Conservation (phyloP, 306 rosid genomes). For the Mimosa bimucronata region DNA sequence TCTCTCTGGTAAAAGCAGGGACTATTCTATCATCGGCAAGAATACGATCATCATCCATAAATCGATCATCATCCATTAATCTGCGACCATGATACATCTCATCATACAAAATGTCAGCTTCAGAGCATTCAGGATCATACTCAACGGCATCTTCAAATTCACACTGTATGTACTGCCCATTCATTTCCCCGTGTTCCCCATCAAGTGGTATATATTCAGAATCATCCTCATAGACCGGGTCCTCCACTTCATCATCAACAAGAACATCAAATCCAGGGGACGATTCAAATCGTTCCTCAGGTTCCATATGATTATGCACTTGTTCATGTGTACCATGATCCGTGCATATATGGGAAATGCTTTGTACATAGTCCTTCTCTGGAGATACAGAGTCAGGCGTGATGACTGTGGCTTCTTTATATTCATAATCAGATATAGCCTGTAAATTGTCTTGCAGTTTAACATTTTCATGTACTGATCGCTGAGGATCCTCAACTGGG, state of each 20-base stretch:
- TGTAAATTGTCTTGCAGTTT: slow-evolving; percentile 37
- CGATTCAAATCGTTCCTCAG: slow-evolving; percentile 77
- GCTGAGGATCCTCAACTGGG: slow-evolving; percentile 35
- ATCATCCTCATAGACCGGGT: neutral
- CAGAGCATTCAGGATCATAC: slow-evolving; percentile 50
- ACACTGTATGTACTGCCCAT: slow-evolving; percentile 45
- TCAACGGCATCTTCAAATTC: slow-evolving; percentile 51
- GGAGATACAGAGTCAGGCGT: neutral
- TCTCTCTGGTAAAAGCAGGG: slow-evolving; percentile 47
- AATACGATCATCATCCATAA: slow-evolving; percentile 7
- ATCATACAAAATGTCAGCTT: slow-evolving; percentile 52
- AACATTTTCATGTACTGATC: slow-evolving; percentile 39
- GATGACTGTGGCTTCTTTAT: slow-evolving; percentile 44
- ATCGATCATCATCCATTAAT: slow-evolving; percentile 36
- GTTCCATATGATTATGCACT: slow-evolving; percentile 49
- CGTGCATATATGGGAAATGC: slow-evolving; percentile 41
- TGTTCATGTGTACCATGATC: slow-evolving; percentile 65
- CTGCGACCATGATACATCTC: slow-evolving; percentile 43
- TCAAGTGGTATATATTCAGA: slow-evolving; percentile 9
- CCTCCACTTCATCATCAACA: slow-evolving; percentile 55
- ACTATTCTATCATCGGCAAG: slow-evolving; percentile 42
- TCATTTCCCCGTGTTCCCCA: slow-evolving; percentile 1
- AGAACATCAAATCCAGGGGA: slow-evolving; percentile 92
- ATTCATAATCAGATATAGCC: slow-evolving; percentile 45
- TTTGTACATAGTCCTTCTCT: slow-evolving; percentile 39